Evolutionary conservation across 2,329 filamentous ascomycete genomes (phyloP), one percentile per base, ranked within the genome.

Genomic region (Colletotrichum incanum): DNA sequence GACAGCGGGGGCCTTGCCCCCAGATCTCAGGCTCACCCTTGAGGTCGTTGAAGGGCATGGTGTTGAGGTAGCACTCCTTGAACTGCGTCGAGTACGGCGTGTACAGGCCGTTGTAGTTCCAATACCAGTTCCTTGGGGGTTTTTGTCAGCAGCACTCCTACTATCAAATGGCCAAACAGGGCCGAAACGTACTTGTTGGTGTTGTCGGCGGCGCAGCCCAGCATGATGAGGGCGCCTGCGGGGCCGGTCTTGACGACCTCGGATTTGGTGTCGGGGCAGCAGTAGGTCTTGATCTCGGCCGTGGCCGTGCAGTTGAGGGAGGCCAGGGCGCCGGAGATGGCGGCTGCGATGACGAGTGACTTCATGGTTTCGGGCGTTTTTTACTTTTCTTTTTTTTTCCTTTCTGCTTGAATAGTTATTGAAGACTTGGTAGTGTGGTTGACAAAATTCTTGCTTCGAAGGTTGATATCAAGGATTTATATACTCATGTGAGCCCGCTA

Each of bases 81-180:
- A 73, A 62, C n/a, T 74, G 54, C n/a, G 65, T 69, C 16, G 64
- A 73, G 58, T 69, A 74, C 9, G 72, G 41, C 3, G 70, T 73
- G 70, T 74, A 74, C 28, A 74, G 70, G 28, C 72, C 72, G 62
- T 74, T 74, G 56, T 73, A 74, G 65, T 74, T 73, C 72, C 72
- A 74, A 58, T 73, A 73, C 69, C 69, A 74, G 49, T 68, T 66
- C 41, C 72, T 74, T 49, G 5, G 20, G 5, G 20, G 14, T 23
- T 8, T 4, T 26, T 39, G 49, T 54, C 0, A 58, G 39, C 18
- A 65, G 1, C 5, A 26, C 7, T 9, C 34, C 7, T 37, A 37
- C 34, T 11, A 11, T 37, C 34, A 11, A 37, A 11, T 8, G 34
- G 34, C 34, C 11, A 37, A 37, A 5, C 5, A 45, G 52, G 20